phyloP scores from a whole-genome alignment of 2,329 filamentous ascomycete genomes.

The Aspergillus sp. region DNA sequence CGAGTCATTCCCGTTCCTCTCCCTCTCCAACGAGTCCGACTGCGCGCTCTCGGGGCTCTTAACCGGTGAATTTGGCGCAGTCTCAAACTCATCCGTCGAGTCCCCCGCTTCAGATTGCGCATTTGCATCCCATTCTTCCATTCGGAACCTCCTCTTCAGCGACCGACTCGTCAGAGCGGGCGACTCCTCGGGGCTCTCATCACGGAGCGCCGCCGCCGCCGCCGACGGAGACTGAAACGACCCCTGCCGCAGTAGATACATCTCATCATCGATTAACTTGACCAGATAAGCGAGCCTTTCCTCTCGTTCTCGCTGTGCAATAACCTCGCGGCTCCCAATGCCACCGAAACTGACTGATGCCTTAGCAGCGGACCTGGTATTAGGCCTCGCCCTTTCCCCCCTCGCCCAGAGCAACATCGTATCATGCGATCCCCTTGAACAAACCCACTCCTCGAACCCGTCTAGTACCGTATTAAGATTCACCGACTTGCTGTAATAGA shows the following conservation, averaged over 20 bases:
- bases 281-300: constrained; percentile 35
- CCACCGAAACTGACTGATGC: background rate
- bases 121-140: constrained; percentile 11
- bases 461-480: constrained; percentile 31
- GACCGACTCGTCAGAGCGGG: background rate
- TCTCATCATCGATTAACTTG: constrained; percentile 37
- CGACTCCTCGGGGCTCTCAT: constrained; percentile 12
- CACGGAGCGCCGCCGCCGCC: background rate
- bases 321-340: background rate
- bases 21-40: background rate
- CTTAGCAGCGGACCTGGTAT: background rate
- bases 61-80: constrained; percentile 36
- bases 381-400: constrained; percentile 9
- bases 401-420: constrained; percentile 26
- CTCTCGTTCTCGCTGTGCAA: constrained; percentile 29
- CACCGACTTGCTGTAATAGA: constrained; percentile 35
- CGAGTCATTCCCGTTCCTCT: background rate
- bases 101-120: constrained; percentile 6
- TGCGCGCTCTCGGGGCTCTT: constrained; percentile 17
- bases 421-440: constrained; percentile 32
- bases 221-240: constrained; percentile 14
- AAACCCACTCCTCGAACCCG: constrained; percentile 40
- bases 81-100: constrained; percentile 31
- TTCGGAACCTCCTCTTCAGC: constrained; percentile 23
- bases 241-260: constrained; percentile 34